These are phyloP conservation scores for Apiotrichum brassicae DNA, from an alignment of 1,284 basidiomycete genomes.

Conservation along the genomic window DNA sequence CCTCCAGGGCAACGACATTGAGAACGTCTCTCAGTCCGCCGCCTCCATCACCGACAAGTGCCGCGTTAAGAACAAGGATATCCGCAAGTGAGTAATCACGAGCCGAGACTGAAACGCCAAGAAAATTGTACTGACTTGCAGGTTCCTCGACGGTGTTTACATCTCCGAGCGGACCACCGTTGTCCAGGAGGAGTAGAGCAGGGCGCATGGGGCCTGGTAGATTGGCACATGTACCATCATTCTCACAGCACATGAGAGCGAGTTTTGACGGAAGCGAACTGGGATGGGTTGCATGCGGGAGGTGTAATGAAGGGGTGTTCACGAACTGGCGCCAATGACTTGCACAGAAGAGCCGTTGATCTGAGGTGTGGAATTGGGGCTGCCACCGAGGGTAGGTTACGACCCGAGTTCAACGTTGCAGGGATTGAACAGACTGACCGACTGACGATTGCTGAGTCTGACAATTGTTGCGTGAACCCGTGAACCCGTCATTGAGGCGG, in stretches of 20 bases:
- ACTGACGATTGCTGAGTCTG: too few relatives aligned
- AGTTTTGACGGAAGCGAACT: not conserved
- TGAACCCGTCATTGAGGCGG: too few relatives aligned
- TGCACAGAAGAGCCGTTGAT: too few relatives aligned
- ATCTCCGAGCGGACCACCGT: constrained; percentile 39
- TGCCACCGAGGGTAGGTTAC: too few relatives aligned
- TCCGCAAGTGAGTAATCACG: constrained; percentile 65
- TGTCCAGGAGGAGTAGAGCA: constrained; percentile 27
- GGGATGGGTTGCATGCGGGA: too few relatives aligned
- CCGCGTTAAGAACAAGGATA: constrained; percentile 96
- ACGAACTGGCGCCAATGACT: too few relatives aligned
- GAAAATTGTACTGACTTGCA: constrained; percentile 5
- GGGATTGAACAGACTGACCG: too few relatives aligned
- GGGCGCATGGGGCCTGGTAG: constrained; percentile 17
- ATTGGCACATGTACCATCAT: constrained; percentile 23
- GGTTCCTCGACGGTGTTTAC: constrained; percentile 59
- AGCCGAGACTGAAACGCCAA: not conserved
- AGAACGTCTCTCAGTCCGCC: constrained; percentile 93
- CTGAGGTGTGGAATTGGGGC: too few relatives aligned
- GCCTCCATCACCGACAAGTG: constrained; percentile 92
- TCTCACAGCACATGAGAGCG: constrained; percentile 8
- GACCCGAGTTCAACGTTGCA: too few relatives aligned
- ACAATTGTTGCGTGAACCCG: too few relatives aligned
- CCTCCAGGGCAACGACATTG: constrained; percentile 87
- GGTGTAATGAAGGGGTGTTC: too few relatives aligned